Base-by-base conservation (phyloP, 495 filamentous ascomycete genomes). In the Podospora anserina region DNA sequence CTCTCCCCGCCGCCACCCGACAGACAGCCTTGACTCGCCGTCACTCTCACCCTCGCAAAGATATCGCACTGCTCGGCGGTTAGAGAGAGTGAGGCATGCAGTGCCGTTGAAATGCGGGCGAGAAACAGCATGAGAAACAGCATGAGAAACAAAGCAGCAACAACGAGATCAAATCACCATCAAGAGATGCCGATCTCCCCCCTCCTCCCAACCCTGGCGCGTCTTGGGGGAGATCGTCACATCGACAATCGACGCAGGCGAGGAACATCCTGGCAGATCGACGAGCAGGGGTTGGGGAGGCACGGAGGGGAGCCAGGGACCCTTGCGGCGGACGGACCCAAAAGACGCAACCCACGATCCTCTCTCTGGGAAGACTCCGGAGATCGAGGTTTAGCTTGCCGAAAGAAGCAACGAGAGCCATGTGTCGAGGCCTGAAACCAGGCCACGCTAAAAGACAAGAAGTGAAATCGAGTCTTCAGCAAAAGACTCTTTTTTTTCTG, bases 191-290 rank as follows among this genome's bases (percentile, higher is more conserved):
- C n/a, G 55, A 58, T 26, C n/a, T 58, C 11, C 55, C 30, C 30
- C 30, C 7, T 7, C 30, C 7, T 32, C 30, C 6, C n/a, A 15
- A 58, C 7, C 55, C 55, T 58, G 39, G 39, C 39, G 39, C 39
- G 39, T 49, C 39, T 49, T 49, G 39, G 39, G 39, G 39, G 39
- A 49, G 39, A 49, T 49, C 13, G 39, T 49, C 39, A 49, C 39
- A 49, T 49, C 55, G n/a, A 20, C n/a, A 26, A 58, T 58, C 55
- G 55, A 19, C 55, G 5, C 9, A 58, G 18, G 55, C 39, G 39
- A 26, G 55, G 55, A 58, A 19, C 55, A 58, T 26, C 55, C 55
- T 58, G n/a, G 55, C 55, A 58, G 55, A 58, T 58, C 55, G 55
- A 20, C 55, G n/a, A 18, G 55, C 55, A 19, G 55, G 55, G 55